A percentile compares a stretch with the other conserved stretches of the same genome.
phyloP scores from a whole-genome alignment of 2,329 filamentous ascomycete genomes.

The Colletotrichum paranaense region DNA sequence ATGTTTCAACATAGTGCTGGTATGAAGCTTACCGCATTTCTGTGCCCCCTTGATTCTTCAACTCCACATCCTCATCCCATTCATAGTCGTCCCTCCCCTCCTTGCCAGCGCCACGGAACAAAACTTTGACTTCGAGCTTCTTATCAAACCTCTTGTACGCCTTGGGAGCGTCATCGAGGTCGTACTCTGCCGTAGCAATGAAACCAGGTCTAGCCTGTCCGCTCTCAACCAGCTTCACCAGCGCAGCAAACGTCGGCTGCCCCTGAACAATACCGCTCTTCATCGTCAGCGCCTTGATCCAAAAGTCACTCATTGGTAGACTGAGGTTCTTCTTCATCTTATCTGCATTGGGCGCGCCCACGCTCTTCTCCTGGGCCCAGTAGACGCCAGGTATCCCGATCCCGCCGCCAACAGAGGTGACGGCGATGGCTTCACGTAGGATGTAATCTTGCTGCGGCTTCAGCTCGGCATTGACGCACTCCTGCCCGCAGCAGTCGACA shows the following conservation, averaged over 20 bases:
- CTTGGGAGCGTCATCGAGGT: slow-evolving; percentile 44
- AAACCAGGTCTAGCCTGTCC: slow-evolving; percentile 43
- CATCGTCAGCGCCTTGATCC: slow-evolving; percentile 34
- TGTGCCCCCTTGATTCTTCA: not conserved
- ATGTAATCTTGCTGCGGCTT: slow-evolving; percentile 36
- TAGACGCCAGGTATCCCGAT: slow-evolving; percentile 41
- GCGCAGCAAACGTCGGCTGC: slow-evolving; percentile 25
- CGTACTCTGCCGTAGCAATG: slow-evolving; percentile 40
- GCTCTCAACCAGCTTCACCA: slow-evolving; percentile 41
- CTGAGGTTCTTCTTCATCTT: slow-evolving; percentile 21
- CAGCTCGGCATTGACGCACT: slow-evolving; percentile 37
- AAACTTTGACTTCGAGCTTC: slow-evolving; percentile 39
- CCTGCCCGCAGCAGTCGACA: slow-evolving; percentile 39
- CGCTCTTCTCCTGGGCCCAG: slow-evolving; percentile 17
- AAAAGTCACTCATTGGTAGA: slow-evolving; percentile 38
- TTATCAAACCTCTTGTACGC: slow-evolving; percentile 42
- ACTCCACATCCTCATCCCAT: not conserved
- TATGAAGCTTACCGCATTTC: too few relatives aligned
- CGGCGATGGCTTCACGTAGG: slow-evolving; percentile 35
- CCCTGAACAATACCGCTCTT: slow-evolving; percentile 29
- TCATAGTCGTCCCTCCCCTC: slow-evolving; percentile 9
- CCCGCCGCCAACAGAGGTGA: slow-evolving; percentile 37
- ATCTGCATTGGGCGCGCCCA: slow-evolving; percentile 34
- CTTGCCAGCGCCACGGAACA: not conserved
- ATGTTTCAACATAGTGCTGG: too few relatives aligned